phyloP scores from a whole-genome alignment of 2,329 filamentous ascomycete species.

The Xylaria sp. region DNA sequence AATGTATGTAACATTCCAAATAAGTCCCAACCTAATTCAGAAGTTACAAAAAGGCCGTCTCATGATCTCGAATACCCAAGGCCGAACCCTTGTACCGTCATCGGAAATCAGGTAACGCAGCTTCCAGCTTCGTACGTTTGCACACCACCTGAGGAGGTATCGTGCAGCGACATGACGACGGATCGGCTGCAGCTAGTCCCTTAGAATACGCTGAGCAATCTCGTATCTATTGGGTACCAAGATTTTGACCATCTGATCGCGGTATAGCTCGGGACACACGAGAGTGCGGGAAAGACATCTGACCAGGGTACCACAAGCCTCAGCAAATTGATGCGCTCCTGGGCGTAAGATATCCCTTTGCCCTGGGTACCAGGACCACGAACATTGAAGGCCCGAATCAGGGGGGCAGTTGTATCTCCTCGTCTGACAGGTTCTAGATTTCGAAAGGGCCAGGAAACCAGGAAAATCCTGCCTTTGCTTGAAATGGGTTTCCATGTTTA shows the following conservation, averaged over 20 bases:
- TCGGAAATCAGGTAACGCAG: conserved; percentile 28
- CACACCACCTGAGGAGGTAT: conserved; percentile 27
- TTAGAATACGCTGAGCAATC: conserved; percentile 47
- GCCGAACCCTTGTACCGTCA: conserved; percentile 26
- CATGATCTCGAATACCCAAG: conserved; percentile 25
- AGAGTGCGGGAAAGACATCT: conserved; percentile 33
- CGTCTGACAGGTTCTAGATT: conserved; percentile 44
- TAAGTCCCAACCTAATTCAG: conserved; percentile 29
- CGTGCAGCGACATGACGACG: conserved; percentile 26
- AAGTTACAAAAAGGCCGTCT: conserved; percentile 27
- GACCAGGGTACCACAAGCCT: conserved; percentile 25
- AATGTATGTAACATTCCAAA: conserved; percentile 34
- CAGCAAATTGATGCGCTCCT: conserved; percentile 38
- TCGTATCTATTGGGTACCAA: conserved; percentile 36
- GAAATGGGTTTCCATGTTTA: conserved; percentile 17
- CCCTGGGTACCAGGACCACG: conserved; percentile 33
- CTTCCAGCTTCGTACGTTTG: conserved; percentile 21
- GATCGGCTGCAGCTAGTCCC: conserved; percentile 44
- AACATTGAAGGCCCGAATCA: conserved; percentile 38
- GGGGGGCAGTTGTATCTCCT: conserved; percentile 37
- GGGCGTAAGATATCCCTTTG: conserved; percentile 32
- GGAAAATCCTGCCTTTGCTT: conserved; percentile 17
- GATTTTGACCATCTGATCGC: conserved; percentile 29
- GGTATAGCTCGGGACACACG: conserved; percentile 17
- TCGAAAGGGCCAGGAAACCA: conserved; percentile 30